Percentiles rank a stretch among this genome's conserved stretches.
Conservation (phyloP, 306 rosid genomes). For the Pterocarpus macrocarpus region DNA sequence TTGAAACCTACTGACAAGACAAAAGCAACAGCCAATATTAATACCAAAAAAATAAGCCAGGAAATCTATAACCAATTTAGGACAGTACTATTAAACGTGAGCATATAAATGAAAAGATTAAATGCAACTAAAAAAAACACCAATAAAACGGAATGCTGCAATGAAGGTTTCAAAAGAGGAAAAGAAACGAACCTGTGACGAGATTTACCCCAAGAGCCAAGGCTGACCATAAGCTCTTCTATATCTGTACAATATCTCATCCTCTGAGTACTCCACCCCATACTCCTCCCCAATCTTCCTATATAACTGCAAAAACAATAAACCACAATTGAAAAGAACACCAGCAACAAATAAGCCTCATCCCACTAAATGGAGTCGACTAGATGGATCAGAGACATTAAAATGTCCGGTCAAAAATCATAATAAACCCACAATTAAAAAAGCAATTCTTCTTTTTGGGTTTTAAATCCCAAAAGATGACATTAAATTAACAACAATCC, state of each 20-base stretch:
- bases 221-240: slow-evolving; percentile 93
- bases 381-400: too few species aligned
- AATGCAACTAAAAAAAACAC: too few species aligned
- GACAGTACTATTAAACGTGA: not conserved
- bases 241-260: slow-evolving; percentile 83
- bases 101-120: not conserved
- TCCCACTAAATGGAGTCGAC: too few species aligned
- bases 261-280: slow-evolving; percentile 88
- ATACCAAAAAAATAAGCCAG: not conserved
- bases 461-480: too few species aligned
- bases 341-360: too few species aligned
- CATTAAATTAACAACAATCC: not conserved
- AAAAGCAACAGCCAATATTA: slow-evolving; percentile 19
- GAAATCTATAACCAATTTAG: not conserved
- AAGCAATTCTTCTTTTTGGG: too few species aligned
- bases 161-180: not conserved
- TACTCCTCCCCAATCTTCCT: slow-evolving; percentile 85
- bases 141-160: too few species aligned
- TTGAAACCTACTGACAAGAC: not conserved
- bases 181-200: slow-evolving; percentile 75
- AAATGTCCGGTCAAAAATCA: too few species aligned
- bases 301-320: slow-evolving; percentile 68
- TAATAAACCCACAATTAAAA: too few species aligned
- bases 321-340: not conserved
- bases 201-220: slow-evolving; percentile 79